Conservation (phyloP, 75 land plant genomes). For the Cunninghamia lanceolata region DNA sequence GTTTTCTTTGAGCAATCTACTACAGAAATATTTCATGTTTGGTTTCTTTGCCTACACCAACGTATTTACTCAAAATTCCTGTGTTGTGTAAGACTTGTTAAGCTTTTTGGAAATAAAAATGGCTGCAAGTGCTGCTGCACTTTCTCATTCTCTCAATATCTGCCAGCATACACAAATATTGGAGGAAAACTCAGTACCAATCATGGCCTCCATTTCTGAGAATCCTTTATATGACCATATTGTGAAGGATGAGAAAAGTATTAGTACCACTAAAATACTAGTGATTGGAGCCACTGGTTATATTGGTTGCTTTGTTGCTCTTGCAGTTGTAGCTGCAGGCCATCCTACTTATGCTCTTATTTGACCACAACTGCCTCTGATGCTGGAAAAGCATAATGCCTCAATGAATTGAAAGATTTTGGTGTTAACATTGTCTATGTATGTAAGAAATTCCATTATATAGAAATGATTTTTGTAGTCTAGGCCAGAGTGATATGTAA, state of each 20-base stretch:
- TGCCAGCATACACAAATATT: too few species aligned
- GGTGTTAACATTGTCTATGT: conserved; percentile 10
- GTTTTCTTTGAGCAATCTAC: too few species aligned
- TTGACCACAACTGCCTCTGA: neutral
- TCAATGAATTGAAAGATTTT: neutral
- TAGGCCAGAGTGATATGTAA: too few species aligned
- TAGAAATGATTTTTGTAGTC: too few species aligned
- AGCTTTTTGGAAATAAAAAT: too few species aligned
- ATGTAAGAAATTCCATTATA: neutral
- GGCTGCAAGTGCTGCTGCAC: too few species aligned
- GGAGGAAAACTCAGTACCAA: neutral
- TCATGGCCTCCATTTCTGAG: neutral
- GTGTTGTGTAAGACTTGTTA: too few species aligned
- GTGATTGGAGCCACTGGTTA: conserved; percentile 20
- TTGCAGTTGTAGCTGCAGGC: neutral
- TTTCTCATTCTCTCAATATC: too few species aligned
- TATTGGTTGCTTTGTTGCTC: conserved; percentile 15
- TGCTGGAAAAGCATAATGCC: neutral
- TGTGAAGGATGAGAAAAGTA: neutral
- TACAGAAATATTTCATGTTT: too few species aligned
- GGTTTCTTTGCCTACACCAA: too few species aligned
- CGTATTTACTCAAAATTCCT: too few species aligned
- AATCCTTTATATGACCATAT: neutral
- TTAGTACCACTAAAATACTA: neutral
- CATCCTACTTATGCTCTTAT: conserved; percentile 15